phyloP scores from a whole-genome alignment of 179 eudicot genomes.

The Carnegiea gigantea region DNA sequence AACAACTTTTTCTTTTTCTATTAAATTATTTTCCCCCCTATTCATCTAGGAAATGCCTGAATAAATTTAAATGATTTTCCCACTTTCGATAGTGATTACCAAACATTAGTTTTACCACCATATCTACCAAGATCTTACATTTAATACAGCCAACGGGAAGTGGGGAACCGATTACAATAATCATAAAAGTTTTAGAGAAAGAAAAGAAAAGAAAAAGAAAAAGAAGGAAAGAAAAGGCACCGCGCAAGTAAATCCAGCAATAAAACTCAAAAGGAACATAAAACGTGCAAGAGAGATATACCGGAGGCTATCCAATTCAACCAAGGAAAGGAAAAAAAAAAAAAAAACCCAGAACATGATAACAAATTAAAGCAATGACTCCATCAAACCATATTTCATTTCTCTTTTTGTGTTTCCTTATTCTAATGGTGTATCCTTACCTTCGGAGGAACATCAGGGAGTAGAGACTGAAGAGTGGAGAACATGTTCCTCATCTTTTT shows the following conservation, averaged over 20 bases:
- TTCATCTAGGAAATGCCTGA: background rate
- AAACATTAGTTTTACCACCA: background rate
- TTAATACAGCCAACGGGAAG: background rate
- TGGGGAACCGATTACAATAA: background rate
- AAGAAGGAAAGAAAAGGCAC: background rate
- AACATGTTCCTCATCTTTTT: constrained; percentile 88
- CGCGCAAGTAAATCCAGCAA: background rate
- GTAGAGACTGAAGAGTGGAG: constrained; percentile 57
- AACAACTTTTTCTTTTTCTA: background rate
- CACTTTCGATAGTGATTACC: background rate
- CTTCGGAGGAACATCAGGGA: constrained; percentile 72
- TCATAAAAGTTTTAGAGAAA: too few relatives aligned
- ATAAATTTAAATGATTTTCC: background rate
- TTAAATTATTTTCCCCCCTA: background rate
- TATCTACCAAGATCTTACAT: constrained; percentile 10
- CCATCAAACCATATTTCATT: background rate
- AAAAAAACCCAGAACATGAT: background rate
- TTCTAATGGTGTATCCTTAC: constrained; percentile 29
- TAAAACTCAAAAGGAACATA: constrained; percentile 8
- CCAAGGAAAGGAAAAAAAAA: background rate
- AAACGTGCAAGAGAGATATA: constrained; percentile 7
- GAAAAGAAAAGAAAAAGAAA: background rate
- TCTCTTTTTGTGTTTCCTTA: background rate
- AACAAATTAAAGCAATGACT: background rate
- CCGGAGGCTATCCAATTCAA: background rate